Base-by-base conservation (phyloP, 2,329 filamentous ascomycete species). In the Fusarium acutatum region DNA sequence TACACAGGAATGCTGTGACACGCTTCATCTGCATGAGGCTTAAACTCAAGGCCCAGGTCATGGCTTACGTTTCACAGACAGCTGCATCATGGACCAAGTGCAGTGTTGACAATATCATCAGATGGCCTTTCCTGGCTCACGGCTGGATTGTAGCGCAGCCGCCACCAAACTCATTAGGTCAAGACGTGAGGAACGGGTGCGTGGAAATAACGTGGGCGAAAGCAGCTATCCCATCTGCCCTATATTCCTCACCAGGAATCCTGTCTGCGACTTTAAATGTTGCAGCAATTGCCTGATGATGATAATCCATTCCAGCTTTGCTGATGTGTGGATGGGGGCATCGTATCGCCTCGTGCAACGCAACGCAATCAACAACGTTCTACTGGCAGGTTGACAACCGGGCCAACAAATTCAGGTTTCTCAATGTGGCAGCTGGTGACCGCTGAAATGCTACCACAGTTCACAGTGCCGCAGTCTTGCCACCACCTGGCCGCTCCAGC, bases 401-500 rank as follows among this genome's bases (percentile, higher is more conserved):
- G 41, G 32, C 65, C 64, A 67, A 63, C 47, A 66, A 35, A 35
- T 60, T 38, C 64, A 41, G 52, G 22, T 54, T 54, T 68, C 65
- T 69, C 28, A 58, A 69, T 69, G 38, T 44, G 67, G 67, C 67
- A 69, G 65, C 52, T 69, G 44, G 65, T 58, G 66, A 57, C 64
- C 40, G 35, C 47, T 54, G 34, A 41, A 63, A 68, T 68, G 65
- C 64, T 49, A 68, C 57, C 34, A 46, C 38, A 52, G 17, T 35
- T 44, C 56, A 69, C 58, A 69, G 65, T 69, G 65, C 59, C 50
- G 59, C 58, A 69, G 35, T 59, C 60, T 69, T 69, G 67, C 65
- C 67, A 69, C 67, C 65, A 59, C 26, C 49, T 47, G 63, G 47
- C 49, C 49, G 62, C 18, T 60, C 49, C 20, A 57, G 32, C 40